phyloP scores from a whole-genome alignment of 176 grass and related monocot genomes.

The Musa acuminata region DNA sequence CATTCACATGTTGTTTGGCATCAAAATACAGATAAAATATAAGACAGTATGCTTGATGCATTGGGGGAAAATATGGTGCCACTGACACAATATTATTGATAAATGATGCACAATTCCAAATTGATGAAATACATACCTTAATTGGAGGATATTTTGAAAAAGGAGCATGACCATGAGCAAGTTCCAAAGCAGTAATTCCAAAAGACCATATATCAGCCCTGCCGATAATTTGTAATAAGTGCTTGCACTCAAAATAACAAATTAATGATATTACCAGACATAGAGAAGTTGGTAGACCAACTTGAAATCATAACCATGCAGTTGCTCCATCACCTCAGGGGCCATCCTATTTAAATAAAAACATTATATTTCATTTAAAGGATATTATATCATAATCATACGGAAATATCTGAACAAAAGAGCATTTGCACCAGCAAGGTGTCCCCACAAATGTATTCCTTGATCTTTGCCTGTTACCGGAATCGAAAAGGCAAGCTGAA shows the following conservation, averaged over 20 bases:
- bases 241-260: slow-evolving; percentile 8
- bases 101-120: background rate
- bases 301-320: slow-evolving; percentile 98
- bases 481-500: slow-evolving; percentile 95
- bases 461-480: slow-evolving; percentile 69
- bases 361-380: slow-evolving; percentile 9
- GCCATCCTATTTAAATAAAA: slow-evolving; percentile 75
- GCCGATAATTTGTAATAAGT: slow-evolving; percentile 32
- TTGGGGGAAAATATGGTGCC: background rate
- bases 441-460: slow-evolving; percentile 96
- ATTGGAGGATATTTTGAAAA: slow-evolving; percentile 96
- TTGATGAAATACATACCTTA: slow-evolving; percentile 43
- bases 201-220: slow-evolving; percentile 99
- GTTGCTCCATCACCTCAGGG: slow-evolving; percentile 83
- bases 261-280: background rate
- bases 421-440: slow-evolving; percentile 71
- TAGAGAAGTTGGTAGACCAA: slow-evolving; percentile 30
- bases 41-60: background rate
- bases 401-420: background rate
- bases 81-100: background rate
- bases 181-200: slow-evolving; percentile 97
- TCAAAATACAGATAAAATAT: background rate
- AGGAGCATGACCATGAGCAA: slow-evolving; percentile 95
- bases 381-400: background rate
- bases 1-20: background rate